Base-by-base conservation (phyloP, 306 rosid species). In the Medicago truncatula region DNA sequence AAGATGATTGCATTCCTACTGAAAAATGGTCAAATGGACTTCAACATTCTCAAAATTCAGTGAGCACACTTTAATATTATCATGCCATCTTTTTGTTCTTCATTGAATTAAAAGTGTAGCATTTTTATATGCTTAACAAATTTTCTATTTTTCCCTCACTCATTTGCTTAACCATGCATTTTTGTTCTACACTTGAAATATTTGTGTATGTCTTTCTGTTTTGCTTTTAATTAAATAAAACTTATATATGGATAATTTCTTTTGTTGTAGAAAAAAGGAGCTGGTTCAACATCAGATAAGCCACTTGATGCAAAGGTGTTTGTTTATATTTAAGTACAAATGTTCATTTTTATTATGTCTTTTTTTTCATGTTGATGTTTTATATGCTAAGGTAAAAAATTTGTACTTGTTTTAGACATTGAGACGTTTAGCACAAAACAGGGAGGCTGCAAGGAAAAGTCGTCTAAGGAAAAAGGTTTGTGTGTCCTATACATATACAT, bases 361-460 rank as follows among this genome's bases (percentile, higher is more conserved):
- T 41, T 63, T 44, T 40, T n/a, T 17, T 43, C 64, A 23, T 70
- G 14, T 13, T 28, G 25, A 6, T 8, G 12, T 44, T 50, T 14
- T 14, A 34, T 34, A 16, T 47, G 39, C 6, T 38, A 62, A 69
- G 34, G 8, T 16, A 50, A 71, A 50, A 71, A 47, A 34, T 61
- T 34, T 18, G 15, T 44, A 4, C 58, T 77, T 43, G 41, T 11
- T 66, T 52, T 44, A 94, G 98, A 94, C 96, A 44, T 12, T 91
- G 85, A 91, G 98, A 83, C 92, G 98, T 69, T 77, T 94, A 49
- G 98, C 98, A 73, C 98, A 94, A 73, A 94, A 94, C 88, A 83
- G 98, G 85, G 98, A 91, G 25, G 98, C 98, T 63, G 97, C 98
- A 73, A 90, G 86, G 86, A 94, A 94, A 86, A 94, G 98, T 86